Conservation (phyloP, 2,329 filamentous ascomycete genomes). For the Gnomoniopsis sp. region DNA sequence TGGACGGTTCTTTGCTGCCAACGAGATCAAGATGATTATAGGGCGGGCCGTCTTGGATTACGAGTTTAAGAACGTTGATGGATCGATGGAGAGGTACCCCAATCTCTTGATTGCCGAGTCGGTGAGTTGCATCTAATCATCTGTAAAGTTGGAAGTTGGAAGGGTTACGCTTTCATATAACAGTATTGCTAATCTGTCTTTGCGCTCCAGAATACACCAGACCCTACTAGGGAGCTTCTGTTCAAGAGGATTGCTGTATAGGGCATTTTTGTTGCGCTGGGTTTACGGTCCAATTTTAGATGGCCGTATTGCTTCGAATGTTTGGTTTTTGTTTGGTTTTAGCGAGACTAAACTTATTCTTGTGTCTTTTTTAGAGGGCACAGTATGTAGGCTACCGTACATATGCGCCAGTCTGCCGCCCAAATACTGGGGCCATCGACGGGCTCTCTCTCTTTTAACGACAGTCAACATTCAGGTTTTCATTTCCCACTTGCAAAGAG, state of each 20-base stretch:
- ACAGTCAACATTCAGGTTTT: no score
- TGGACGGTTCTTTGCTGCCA: slow-evolving; percentile 35
- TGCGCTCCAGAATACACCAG: slow-evolving; percentile 18
- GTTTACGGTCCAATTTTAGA: no score
- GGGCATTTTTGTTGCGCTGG: background rate
- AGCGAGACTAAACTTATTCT: no score
- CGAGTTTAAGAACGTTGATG: slow-evolving; percentile 26
- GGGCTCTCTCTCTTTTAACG: no score
- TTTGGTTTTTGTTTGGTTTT: no score
- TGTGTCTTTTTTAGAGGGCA: no score
- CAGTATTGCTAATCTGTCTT: slow-evolving; percentile 1
- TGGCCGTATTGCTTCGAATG: no score
- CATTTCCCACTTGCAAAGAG: no score
- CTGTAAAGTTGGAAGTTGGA: no score
- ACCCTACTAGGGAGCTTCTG: slow-evolving; percentile 22
- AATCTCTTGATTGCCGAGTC: slow-evolving; percentile 22
- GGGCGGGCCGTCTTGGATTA: slow-evolving; percentile 26
- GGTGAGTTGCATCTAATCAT: slow-evolving; percentile 17
- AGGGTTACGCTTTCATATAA: slow-evolving; percentile 2
- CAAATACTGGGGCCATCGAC: no score
- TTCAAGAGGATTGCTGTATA: slow-evolving; percentile 22
- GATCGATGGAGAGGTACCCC: slow-evolving; percentile 22
- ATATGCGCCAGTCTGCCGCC: no score
- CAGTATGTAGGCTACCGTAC: no score
- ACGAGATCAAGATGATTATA: slow-evolving; percentile 35